These are phyloP conservation scores for Dryas alaskensis DNA, from an alignment of 306 rosid genomes.

Conservation along the genomic window DNA sequence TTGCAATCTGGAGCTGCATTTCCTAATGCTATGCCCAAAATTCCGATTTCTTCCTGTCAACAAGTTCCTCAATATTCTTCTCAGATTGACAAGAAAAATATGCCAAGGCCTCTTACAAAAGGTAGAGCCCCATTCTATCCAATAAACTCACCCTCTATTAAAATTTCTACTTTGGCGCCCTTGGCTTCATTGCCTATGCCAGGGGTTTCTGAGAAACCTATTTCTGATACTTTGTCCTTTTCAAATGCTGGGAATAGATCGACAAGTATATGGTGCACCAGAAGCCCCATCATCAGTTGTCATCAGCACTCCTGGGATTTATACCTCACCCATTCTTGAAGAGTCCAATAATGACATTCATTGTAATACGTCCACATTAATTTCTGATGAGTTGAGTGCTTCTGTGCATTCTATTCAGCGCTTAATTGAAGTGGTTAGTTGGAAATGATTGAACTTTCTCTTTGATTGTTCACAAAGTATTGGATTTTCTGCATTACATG, in stretches of 20 bases:
- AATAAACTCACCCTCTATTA: constrained; percentile 62
- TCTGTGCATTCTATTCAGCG: constrained; percentile 77
- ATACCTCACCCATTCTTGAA: constrained; percentile 82
- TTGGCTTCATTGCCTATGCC: constrained; percentile 72
- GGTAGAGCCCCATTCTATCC: constrained; percentile 67
- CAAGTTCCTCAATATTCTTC: constrained; percentile 70
- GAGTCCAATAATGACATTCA: constrained; percentile 57
- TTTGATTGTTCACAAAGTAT: not conserved
- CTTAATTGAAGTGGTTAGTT: constrained; percentile 65
- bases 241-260: constrained; percentile 58
- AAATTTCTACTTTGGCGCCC: constrained; percentile 73
- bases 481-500: not conserved
- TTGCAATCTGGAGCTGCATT: constrained; percentile 56
- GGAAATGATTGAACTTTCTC: constrained; percentile 6
- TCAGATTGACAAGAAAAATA: constrained; percentile 71
- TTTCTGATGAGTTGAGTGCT: constrained; percentile 55
- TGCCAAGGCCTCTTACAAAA: constrained; percentile 44
- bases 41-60: constrained; percentile 61
- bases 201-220: constrained; percentile 66
- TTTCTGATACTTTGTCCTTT: constrained; percentile 35
- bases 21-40: constrained; percentile 45
- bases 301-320: constrained; percentile 89
- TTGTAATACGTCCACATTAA: constrained; percentile 42
- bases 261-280: constrained; percentile 45
- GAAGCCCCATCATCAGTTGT: constrained; percentile 67